Evolutionary conservation across 2,329 filamentous ascomycete species (phyloP).

Genomic region (Calonectria crousiana): DNA sequence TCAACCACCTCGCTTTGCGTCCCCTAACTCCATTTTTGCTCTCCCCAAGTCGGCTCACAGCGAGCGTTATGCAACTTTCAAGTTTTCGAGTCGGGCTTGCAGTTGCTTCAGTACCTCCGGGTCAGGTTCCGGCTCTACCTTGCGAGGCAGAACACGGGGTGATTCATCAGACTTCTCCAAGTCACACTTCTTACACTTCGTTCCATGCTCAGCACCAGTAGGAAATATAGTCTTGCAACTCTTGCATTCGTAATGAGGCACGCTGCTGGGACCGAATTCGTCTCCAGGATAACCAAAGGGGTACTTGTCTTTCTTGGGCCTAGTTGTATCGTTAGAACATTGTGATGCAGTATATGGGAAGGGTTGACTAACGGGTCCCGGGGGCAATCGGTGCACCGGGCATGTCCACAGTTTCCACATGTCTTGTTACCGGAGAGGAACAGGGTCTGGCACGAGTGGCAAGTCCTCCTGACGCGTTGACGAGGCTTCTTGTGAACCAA

Average conservation of each 20-base stretch:
- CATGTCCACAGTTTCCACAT: slow-evolving; percentile 78
- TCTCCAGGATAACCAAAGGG: slow-evolving; percentile 79
- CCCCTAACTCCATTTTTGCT: slow-evolving; percentile 26
- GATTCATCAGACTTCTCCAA: slow-evolving; percentile 72
- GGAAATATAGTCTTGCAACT: slow-evolving; percentile 72
- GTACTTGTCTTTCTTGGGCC: slow-evolving; percentile 76
- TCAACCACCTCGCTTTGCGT: slow-evolving; percentile 34
- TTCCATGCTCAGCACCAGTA: slow-evolving; percentile 61
- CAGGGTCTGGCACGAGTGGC: slow-evolving; percentile 77
- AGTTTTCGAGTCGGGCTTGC: slow-evolving; percentile 64
- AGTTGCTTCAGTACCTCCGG: slow-evolving; percentile 70
- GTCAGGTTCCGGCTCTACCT: slow-evolving; percentile 72
- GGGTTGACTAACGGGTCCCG: slow-evolving; percentile 76
- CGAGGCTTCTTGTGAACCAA: slow-evolving; percentile 77
- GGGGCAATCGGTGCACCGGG: slow-evolving; percentile 84
- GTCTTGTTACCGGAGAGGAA: slow-evolving; percentile 71
- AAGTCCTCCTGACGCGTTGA: slow-evolving; percentile 80
- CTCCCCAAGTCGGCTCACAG: neutral
- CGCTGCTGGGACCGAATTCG: slow-evolving; percentile 63
- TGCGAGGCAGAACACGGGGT: slow-evolving; percentile 68
- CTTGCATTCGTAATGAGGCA: slow-evolving; percentile 70
- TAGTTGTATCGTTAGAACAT: slow-evolving; percentile 45
- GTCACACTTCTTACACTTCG: slow-evolving; percentile 70
- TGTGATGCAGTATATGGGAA: slow-evolving; percentile 9
- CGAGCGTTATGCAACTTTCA: slow-evolving; percentile 51